Base-by-base conservation (phyloP, 179 eudicot species). In the Silene coronaria region DNA sequence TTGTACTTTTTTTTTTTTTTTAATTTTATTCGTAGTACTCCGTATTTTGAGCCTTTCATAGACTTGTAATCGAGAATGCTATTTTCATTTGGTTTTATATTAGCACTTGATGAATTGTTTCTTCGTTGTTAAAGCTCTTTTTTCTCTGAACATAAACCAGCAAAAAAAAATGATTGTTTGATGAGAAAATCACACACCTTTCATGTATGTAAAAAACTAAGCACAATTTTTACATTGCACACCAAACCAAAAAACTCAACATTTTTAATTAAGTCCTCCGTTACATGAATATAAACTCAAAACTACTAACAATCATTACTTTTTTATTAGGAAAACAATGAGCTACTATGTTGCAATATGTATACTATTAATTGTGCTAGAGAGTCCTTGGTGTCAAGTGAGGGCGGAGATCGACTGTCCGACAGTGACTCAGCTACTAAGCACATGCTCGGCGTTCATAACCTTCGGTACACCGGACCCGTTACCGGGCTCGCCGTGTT, bases 401-500 rank as follows among this genome's bases (percentile, higher is more conserved):
- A 48, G 14, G 64, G 67, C 78, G 0, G 63, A 36, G 9, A 77
- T 78, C 9, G 81, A 77, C 7, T 81, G 84, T 19, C 59, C 78
- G 6, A 70, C 78, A 0, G 81, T 78, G 73, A 81, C 78, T 5
- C 84, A 74, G 71, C 42, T 74, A 23, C 58, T 81, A 58, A 70
- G 70, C 57, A 28, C 76, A 14, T 81, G 84, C 67, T 81, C 84
- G 17, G 78, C 75, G 61, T 81, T 81, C 70, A 77, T 81, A 21
- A 81, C 63, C 11, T 74, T 74, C 16, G 81, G 84, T 0, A 53
- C 80, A 16, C 84, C 84, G 76, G 84, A 81, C 70, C 84, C 84
- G 17, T 28, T 81, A 4, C 84, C 84, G 11, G 84, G 78, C 0
- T 74, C 84, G 1, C 78, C 84, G n/a, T 81, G 84, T 23, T 81